These are phyloP conservation scores for Pythium chondricola DNA, from an alignment of 352 stramenopile species.

Conservation along the genomic window DNA sequence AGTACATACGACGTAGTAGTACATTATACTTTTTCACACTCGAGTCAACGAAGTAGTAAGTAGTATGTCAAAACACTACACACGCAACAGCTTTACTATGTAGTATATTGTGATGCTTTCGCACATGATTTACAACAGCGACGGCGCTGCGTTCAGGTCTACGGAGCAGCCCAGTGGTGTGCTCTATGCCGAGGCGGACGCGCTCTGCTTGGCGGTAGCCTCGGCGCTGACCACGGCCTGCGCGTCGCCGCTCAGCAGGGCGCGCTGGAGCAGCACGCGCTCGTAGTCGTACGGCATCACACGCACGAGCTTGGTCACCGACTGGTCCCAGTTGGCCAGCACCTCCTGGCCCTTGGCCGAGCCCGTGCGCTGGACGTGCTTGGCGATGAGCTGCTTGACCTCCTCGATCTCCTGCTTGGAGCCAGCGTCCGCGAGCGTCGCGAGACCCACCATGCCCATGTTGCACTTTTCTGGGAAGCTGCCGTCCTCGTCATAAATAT, in stretches of 20 bases:
- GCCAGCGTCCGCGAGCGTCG: conserved; percentile 65
- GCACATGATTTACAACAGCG: too few species aligned
- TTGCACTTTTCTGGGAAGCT: conserved; percentile 93
- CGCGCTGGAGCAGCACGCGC: conserved; percentile 41
- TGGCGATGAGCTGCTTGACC: conserved; percentile 84
- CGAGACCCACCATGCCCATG: conserved; percentile 91
- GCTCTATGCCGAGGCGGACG: conserved; percentile 13
- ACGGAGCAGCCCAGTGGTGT: too few species aligned
- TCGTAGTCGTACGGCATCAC: conserved; percentile 71
- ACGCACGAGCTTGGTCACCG: conserved; percentile 41
- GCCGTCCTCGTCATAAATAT: conserved; percentile 93
- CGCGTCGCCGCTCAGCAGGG: too few species aligned
- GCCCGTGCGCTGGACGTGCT: conserved; percentile 86
- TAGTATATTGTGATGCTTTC: too few species aligned
- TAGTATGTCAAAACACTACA: too few species aligned
- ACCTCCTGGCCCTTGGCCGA: conserved; percentile 82
- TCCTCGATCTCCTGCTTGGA: conserved; percentile 63
- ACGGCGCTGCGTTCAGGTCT: too few species aligned
- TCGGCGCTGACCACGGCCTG: conserved; percentile 10
- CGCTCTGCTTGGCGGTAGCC: conserved; percentile 6
- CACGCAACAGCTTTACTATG: too few species aligned
- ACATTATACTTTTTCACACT: too few species aligned
- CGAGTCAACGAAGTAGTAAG: too few species aligned
- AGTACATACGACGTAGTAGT: too few species aligned
- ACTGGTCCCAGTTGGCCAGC: conserved; percentile 89